phyloP scores from a whole-genome alignment of 2,329 filamentous ascomycete species.

The Aspergillus sp. region DNA sequence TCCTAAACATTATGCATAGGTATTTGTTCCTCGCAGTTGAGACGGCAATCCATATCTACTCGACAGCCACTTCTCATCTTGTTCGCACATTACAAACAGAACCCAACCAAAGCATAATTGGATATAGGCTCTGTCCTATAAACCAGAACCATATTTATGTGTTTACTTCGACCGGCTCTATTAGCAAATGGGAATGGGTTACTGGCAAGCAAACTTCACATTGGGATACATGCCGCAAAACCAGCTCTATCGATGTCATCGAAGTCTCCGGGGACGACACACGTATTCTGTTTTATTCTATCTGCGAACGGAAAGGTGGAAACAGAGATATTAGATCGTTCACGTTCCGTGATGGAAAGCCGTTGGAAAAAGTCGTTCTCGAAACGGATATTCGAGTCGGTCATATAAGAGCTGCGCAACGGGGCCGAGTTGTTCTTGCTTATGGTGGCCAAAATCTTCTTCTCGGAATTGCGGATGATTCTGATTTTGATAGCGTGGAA shows the following conservation, averaged over 20 bases:
- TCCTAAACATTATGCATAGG: constrained; percentile 37
- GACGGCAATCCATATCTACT: constrained; percentile 72
- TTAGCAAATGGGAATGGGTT: constrained; percentile 55
- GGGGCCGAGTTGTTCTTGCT: constrained; percentile 32
- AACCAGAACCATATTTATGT: constrained; percentile 50
- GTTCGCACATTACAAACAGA: constrained; percentile 60
- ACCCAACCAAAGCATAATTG: constrained; percentile 42
- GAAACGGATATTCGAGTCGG: constrained; percentile 23
- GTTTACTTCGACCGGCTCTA: constrained; percentile 44
- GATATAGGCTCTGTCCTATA: constrained; percentile 46
- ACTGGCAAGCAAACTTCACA: constrained; percentile 38
- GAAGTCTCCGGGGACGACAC: constrained; percentile 16
- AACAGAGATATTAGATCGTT: constrained; percentile 30
- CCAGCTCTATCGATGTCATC: constrained; percentile 24
- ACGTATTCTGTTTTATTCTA: constrained; percentile 33
- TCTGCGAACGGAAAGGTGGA: constrained; percentile 29
- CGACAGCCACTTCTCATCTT: constrained; percentile 71
- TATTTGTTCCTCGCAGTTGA: constrained; percentile 69
- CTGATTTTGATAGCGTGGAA: constrained; percentile 27
- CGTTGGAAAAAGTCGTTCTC: constrained; percentile 19
- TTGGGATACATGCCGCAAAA: constrained; percentile 37
- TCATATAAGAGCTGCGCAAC: constrained; percentile 21
- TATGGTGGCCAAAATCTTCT: constrained; percentile 45
- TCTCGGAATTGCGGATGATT: constrained; percentile 48
- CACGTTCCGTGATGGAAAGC: constrained; percentile 14